Percentiles rank a stretch among this genome's conserved stretches.
Evolutionary conservation across 2,329 filamentous ascomycete species (phyloP).

Genomic region (Verticillium nubilum): DNA sequence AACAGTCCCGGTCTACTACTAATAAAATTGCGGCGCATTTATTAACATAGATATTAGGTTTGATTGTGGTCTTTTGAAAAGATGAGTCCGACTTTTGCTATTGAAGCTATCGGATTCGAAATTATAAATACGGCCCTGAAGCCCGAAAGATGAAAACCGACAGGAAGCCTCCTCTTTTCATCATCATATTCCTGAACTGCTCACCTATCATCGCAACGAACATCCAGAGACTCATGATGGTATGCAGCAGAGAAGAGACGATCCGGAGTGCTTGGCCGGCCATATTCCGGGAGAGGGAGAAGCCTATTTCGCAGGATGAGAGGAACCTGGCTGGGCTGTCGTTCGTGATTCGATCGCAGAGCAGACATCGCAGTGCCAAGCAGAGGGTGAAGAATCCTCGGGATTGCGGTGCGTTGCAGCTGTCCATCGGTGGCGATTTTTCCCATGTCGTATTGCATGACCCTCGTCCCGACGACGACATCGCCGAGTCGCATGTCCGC

Average conservation of each 20-base stretch:
- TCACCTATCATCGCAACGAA: neutral
- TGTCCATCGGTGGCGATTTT: slow-evolving; percentile 10
- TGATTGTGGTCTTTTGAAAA: too few species aligned
- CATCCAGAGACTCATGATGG: neutral
- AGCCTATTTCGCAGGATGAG: neutral
- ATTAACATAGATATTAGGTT: too few species aligned
- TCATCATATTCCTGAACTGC: too few species aligned
- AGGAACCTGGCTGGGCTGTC: neutral
- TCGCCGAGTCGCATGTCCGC: slow-evolving; percentile 18
- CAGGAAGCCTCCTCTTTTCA: too few species aligned
- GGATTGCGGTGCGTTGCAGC: slow-evolving; percentile 3
- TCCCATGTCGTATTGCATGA: slow-evolving; percentile 19
- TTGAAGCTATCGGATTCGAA: too few species aligned
- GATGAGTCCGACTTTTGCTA: too few species aligned
- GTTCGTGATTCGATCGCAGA: slow-evolving; percentile 2
- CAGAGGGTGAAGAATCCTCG: rapidly evolving
- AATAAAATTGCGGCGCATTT: too few species aligned
- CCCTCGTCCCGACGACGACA: slow-evolving; percentile 17
- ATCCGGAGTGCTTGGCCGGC: slow-evolving; percentile 1
- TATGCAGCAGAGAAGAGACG: neutral
- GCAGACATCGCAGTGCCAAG: slow-evolving; percentile 8
- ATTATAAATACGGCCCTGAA: too few species aligned
- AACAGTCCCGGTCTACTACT: too few species aligned
- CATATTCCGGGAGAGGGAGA: neutral
- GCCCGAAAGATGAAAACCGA: too few species aligned